These are phyloP conservation scores for Mycena venus DNA, from an alignment of 768 basidiomycete genomes.

Conservation along the genomic window DNA sequence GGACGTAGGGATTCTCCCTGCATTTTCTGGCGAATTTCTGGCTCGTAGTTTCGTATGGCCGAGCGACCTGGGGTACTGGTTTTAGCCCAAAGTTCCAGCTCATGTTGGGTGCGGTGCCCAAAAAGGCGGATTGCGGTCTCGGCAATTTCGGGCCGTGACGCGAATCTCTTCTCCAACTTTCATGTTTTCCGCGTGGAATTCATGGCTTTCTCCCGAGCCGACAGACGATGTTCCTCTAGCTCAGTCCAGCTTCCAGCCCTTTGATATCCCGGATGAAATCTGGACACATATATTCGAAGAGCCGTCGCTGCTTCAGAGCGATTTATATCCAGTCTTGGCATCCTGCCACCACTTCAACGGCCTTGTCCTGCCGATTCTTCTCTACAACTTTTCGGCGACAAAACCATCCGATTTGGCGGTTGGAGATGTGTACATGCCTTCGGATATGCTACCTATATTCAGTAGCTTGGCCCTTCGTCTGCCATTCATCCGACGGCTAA, in stretches of 20 bases:
- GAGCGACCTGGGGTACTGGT: constrained; percentile 28
- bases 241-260: background rate
- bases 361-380: constrained; percentile 20
- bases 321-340: constrained; percentile 12
- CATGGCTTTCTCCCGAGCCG: constrained; percentile 2
- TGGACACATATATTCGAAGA: constrained; percentile 27
- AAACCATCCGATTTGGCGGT: background rate
- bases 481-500: constrained; percentile 2
- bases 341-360: constrained; percentile 26
- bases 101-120: background rate
- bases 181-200: constrained; percentile 5
- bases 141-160: background rate
- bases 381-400: background rate
- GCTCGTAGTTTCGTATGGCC: constrained; percentile 51
- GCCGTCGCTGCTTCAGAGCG: background rate
- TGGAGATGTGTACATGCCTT: constrained; percentile 4
- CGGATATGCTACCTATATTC: constrained; percentile 10
- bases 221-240: background rate
- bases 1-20: constrained; percentile 71
- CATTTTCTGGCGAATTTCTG: constrained; percentile 60
- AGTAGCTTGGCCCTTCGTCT: constrained; percentile 13
- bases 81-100: constrained; percentile 36
- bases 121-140: too few species aligned
- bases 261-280: constrained; percentile 21
- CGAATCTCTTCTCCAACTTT: background rate